Evolutionary conservation across 2,329 filamentous ascomycete species (phyloP).

Genomic region (Lachnellula hyalina): DNA sequence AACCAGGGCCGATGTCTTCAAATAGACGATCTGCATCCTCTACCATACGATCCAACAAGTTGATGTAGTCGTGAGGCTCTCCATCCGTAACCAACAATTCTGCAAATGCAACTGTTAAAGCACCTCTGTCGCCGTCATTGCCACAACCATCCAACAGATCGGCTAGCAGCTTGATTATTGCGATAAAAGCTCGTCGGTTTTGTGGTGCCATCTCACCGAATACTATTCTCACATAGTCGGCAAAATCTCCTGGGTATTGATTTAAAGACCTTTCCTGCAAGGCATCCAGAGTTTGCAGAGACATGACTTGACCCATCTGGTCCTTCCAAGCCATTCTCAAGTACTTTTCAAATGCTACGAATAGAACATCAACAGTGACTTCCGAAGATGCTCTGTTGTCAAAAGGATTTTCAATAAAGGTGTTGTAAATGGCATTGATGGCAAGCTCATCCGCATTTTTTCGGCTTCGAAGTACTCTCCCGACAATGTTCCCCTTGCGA

Average conservation of each 20-base stretch:
- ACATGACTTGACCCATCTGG: constrained; percentile 80
- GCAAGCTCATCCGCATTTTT: constrained; percentile 66
- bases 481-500: constrained; percentile 81
- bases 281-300: constrained; percentile 62
- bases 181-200: constrained; percentile 71
- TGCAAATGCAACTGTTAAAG: constrained; percentile 81
- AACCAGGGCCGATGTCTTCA: constrained; percentile 48
- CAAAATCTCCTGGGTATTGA: constrained; percentile 66
- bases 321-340: constrained; percentile 82
- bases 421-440: constrained; percentile 88
- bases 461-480: constrained; percentile 67
- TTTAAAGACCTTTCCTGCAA: constrained; percentile 66
- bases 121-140: constrained; percentile 86
- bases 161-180: constrained; percentile 77
- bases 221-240: constrained; percentile 60
- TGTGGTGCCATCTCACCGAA: constrained; percentile 64
- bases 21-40: constrained; percentile 90
- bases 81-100: constrained; percentile 77
- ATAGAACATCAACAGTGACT: constrained; percentile 74
- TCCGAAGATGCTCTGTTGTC: constrained; percentile 73
- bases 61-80: constrained; percentile 77
- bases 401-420: constrained; percentile 75
- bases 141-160: constrained; percentile 84
- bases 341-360: constrained; percentile 92
- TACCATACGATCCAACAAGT: constrained; percentile 79